Evolutionary conservation across 768 basidiomycete species (phyloP), one percentile per base, ranked within the genome.

Genomic region (Saitozyma podzolica): DNA sequence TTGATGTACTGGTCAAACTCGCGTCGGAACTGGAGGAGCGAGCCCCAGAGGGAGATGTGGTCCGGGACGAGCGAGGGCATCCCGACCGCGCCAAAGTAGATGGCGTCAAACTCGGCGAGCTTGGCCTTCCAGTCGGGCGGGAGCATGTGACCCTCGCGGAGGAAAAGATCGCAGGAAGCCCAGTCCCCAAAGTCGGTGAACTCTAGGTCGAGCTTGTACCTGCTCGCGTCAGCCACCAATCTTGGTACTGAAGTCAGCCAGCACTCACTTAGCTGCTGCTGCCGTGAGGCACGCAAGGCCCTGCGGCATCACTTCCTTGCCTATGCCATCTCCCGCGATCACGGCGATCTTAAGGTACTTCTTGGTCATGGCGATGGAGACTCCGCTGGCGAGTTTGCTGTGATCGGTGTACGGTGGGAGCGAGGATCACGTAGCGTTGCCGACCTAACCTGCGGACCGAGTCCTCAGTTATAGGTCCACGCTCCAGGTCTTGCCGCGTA

Each of bases 21-120:
- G 42, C 83, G 82, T 49, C 84, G 81, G 73, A 86, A 84, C 39
- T 82, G 78, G 7, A 84, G 78, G 40, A 83, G 72, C 19, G 83
- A 82, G n/a, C 82, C 83, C 84, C 84, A 86, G 43, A 86, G 77
- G n/a, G 84, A 84, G 63, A 86, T 82, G 62, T 86, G 84, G 76
- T 86, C 85, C 42, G 84, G 84, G 7, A 85, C 83, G 16, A 78
- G 77, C 83, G 60, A 83, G 19, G 83, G 84, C 71, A 82, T 82
- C 0, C 83, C 84, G 41, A 84, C 84, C 56, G 75, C 75, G 11
- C 84, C 84, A 69, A 85, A 77, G 65, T 69, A 70, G 61, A 76
- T 76, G 10, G 76, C 72, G 50, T 77, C 76, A 61, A 64, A 69
- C 48, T 59, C 43, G 8, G 61, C 50, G 20, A 75, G 64, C 37